A percentile compares a stretch with the other conserved stretches of the same genome.
phyloP scores from a whole-genome alignment of 345 rosid genomes.

The Melastoma malabathricum region DNA sequence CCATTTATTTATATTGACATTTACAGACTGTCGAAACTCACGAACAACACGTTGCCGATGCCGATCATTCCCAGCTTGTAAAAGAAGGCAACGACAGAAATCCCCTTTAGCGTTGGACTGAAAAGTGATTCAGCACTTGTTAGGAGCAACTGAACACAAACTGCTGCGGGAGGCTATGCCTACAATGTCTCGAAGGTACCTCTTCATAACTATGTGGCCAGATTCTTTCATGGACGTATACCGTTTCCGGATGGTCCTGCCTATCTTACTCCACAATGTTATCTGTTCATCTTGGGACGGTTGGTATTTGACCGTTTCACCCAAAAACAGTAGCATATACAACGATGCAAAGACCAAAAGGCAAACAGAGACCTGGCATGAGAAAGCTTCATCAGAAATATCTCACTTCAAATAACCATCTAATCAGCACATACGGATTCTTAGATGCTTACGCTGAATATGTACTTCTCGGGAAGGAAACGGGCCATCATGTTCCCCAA shows the following conservation, averaged over 20 bases:
- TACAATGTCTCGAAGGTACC: constrained; percentile 9
- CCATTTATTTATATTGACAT: too few relatives aligned
- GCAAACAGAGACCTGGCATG: constrained; percentile 28
- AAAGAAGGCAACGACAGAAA: constrained; percentile 33
- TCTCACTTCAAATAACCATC: neutral
- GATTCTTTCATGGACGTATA: constrained; percentile 37
- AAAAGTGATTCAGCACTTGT: constrained; percentile 3
- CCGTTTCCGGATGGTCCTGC: constrained; percentile 14
- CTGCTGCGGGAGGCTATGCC: neutral
- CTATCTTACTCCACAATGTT: constrained; percentile 13
- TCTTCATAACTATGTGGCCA: constrained; percentile 18
- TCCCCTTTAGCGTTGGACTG: constrained; percentile 36
- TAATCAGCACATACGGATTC: too few relatives aligned
- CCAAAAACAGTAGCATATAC: constrained; percentile 29
- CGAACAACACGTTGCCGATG: constrained; percentile 32
- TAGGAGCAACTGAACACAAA: neutral
- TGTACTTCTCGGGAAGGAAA: constrained; percentile 37
- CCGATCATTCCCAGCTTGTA: constrained; percentile 48
- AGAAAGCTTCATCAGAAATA: constrained; percentile 1
- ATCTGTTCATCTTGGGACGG: constrained; percentile 20
- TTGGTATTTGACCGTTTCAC: constrained; percentile 21
- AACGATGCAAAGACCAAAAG: constrained; percentile 26
- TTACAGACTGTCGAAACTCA: constrained; percentile 6
- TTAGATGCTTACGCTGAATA: constrained; percentile 22
- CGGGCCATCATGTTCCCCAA: constrained; percentile 33